phyloP scores from a whole-genome alignment of 345 rosid species.

The Populus tremula region DNA sequence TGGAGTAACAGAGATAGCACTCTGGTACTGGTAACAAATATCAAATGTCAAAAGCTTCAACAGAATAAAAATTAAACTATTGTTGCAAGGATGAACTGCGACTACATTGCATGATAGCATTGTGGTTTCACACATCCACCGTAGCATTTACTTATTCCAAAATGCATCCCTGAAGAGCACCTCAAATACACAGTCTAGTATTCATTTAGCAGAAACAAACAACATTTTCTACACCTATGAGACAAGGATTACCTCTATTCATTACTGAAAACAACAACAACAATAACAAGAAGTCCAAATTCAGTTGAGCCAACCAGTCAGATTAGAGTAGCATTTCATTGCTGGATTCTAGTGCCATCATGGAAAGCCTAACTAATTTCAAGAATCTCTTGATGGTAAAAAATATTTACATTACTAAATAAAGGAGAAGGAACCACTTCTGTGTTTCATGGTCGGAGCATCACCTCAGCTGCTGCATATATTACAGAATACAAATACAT shows the following conservation, averaged over 20 bases:
- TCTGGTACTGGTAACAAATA: neutral
- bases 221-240: neutral
- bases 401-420: neutral
- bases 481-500: neutral
- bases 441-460: neutral
- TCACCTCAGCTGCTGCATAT: neutral
- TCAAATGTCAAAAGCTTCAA: neutral
- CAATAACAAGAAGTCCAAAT: neutral
- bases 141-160: neutral
- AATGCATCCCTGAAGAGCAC: neutral
- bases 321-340: too few relatives aligned
- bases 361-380: neutral
- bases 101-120: neutral
- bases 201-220: neutral
- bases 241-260: neutral
- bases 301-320: neutral
- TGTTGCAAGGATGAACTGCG: neutral
- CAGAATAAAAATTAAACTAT: neutral
- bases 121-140: neutral
- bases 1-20: neutral
- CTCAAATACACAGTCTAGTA: neutral
- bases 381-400: neutral
- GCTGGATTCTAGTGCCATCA: neutral
- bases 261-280: neutral
- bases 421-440: neutral